Evolutionary conservation across 768 basidiomycete species (phyloP), one percentile per base, ranked within the genome.

Genomic region (Floccularia luteovirens): DNA sequence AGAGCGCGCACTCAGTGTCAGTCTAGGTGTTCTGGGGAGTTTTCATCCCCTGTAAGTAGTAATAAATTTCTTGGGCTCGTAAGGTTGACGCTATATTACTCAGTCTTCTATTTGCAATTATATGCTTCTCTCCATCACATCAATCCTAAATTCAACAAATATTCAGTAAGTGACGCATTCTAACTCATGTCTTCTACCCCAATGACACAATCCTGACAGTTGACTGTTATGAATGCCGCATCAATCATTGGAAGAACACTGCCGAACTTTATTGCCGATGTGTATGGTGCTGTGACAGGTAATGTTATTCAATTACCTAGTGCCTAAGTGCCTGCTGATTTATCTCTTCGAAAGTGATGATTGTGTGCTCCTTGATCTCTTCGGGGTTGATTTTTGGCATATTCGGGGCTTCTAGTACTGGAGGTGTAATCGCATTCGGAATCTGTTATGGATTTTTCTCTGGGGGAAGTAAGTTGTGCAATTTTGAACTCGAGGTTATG

Each of bases 181-280:
- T 2, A 11, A 36, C 2, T 13, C 24, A 14, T 17, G 21, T 14
- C 6, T n/a, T n/a, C 5, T 4, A 21, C 20, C 14, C 31, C n/a
- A 38, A 34, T 6, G 8, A 42, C 39, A 41, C 24, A 46, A 31
- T 8, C 36, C 23, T 11, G 31, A n/a, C 41, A 73, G 72, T 63
- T 76, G 24, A 64, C 74, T 1, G 60, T 75, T 14, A 66, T 75
- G 62, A 76, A 77, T 43, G 72, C 58, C 2, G 63, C 70, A 2
- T 73, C 72, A 19, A 54, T 77, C n/a, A 60, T 77, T 44, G 79
- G 79, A n/a, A 67, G 79, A 30, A 70, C 69, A 5, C 43, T 81
- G 2, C 78, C 79, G 0, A 76, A 76, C 52, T 60, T 74, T 43
- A 45, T 74, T 33, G 74, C 72, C 13, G 74, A 76, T 48, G 47